These are phyloP conservation scores for Fistulinella prunicolor DNA, from an alignment of 768 basidiomycete species.

Conservation along the genomic window DNA sequence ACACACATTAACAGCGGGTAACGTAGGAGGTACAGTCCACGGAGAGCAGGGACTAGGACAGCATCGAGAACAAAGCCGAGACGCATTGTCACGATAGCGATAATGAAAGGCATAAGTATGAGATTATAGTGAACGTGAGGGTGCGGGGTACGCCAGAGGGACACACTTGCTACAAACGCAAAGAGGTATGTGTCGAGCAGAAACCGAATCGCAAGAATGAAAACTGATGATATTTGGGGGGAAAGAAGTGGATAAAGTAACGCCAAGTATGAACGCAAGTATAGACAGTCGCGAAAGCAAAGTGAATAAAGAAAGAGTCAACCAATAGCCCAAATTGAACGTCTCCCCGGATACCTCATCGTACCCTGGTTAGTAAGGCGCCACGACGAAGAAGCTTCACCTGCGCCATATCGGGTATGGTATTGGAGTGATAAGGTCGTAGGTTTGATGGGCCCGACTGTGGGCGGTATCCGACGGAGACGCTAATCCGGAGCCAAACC, in stretches of 20 bases:
- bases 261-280: constrained; percentile 22
- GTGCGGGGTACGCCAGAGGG: constrained; percentile 23
- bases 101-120: constrained; percentile 32
- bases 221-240: constrained; percentile 23
- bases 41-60: constrained; percentile 13
- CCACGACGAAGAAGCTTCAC: background rate
- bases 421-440: constrained; percentile 7
- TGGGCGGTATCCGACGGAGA: constrained; percentile 8
- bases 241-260: constrained; percentile 31
- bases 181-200: constrained; percentile 29
- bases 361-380: background rate
- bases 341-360: constrained; percentile 12
- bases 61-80: constrained; percentile 24
- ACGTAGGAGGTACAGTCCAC: constrained; percentile 24
- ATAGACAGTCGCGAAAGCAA: constrained; percentile 32
- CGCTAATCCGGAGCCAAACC: constrained; percentile 43
- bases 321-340: constrained; percentile 59
- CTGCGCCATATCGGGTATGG: constrained; percentile 11
- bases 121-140: constrained; percentile 27
- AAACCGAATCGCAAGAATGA: constrained; percentile 33
- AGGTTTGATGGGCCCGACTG: constrained; percentile 6
- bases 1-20: constrained; percentile 5
- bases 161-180: constrained; percentile 22
- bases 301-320: constrained; percentile 54
- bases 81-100: constrained; percentile 25